Conservation (phyloP, 2,329 filamentous ascomycete genomes). For the Alternaria hordeiaustralica region DNA sequence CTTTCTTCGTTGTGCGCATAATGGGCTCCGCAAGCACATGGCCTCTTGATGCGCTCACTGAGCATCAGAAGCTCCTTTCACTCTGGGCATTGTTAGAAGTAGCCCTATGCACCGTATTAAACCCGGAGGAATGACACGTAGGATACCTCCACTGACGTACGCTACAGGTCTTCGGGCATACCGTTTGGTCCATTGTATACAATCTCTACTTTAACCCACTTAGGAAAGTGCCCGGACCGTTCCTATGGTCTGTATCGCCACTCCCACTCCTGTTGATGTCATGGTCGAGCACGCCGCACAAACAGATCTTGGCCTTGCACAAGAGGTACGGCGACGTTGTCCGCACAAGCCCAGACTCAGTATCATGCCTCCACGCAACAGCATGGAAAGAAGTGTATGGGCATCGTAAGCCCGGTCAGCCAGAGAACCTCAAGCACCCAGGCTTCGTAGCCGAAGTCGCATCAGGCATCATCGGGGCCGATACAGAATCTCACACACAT, state of each 20-base stretch:
- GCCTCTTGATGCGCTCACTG: neutral
- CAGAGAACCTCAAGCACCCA: slow-evolving; percentile 9
- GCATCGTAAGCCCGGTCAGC: slow-evolving; percentile 5
- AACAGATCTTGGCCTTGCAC: slow-evolving; percentile 14
- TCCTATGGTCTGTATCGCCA: slow-evolving; percentile 5
- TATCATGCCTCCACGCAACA: slow-evolving; percentile 11
- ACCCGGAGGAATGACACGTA: neutral
- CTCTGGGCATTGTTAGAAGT: neutral
- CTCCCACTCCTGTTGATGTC: slow-evolving; percentile 3
- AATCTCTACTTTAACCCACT: slow-evolving; percentile 2
- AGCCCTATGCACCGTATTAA: neutral
- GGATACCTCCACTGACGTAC: neutral
- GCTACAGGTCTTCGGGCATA: neutral
- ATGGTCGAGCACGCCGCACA: slow-evolving; percentile 1
- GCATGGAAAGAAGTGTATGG: slow-evolving; percentile 12
- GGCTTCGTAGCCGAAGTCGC: slow-evolving; percentile 11
- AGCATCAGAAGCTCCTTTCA: neutral
- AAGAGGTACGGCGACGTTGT: slow-evolving; percentile 22
- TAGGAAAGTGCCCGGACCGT: neutral
- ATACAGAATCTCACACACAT: slow-evolving; percentile 1
- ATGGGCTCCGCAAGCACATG: neutral
- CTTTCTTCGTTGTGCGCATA: neutral
- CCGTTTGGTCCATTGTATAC: neutral
- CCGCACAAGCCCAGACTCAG: slow-evolving; percentile 21
- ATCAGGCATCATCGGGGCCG: slow-evolving; percentile 5